Evolutionary conservation across 495 filamentous ascomycete species (phyloP), one percentile per base, ranked within the genome.

Genomic region (Hypoxylon trugodes): DNA sequence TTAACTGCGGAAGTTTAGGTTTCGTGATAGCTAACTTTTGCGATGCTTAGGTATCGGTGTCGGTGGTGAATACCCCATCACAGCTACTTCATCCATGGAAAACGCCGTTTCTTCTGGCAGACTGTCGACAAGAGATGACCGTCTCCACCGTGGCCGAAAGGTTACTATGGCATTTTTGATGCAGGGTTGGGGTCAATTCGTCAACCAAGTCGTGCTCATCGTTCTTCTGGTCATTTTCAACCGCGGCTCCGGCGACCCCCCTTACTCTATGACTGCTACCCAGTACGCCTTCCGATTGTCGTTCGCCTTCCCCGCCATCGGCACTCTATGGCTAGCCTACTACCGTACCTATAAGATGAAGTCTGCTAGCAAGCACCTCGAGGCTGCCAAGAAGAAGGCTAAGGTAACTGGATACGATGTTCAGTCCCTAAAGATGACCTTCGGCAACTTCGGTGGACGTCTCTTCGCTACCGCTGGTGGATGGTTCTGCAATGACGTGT

Each of bases 111-210:
- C 89, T 15, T 88, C 91, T 30, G 93, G 93, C 35, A 90, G 88
- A 69, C 76, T 97, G 30, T 97, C 92, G 6, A 94, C 92, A 57
- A 87, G 86, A 60, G 90, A 95, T 16, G 93, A 97, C 72, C 90
- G 93, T 75, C 84, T 96, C 38, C 93, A 97, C 81, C 91, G 93
- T 74, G 93, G 93, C 41, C 89, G 93, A 71, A 94, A 94, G 75
- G 92, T 96, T 69, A 95, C 91, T 46, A 89, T 86, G 73, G 92
- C 93, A 26, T 97, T 97, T 80, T 77, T 97, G 78, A 97, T 97
- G 93, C 93, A 97, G 73, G 93, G 92, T 41, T 97, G 92, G 93
- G 93, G 93, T 68, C 92, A 97, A 73, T 89, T 96, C 70, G 81
- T 89, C 77, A 97, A 97, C 84, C 92, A 96, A 74, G 86, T 86